phyloP scores from a whole-genome alignment of 2,329 filamentous ascomycete genomes.

The Blastomyces parvus region DNA sequence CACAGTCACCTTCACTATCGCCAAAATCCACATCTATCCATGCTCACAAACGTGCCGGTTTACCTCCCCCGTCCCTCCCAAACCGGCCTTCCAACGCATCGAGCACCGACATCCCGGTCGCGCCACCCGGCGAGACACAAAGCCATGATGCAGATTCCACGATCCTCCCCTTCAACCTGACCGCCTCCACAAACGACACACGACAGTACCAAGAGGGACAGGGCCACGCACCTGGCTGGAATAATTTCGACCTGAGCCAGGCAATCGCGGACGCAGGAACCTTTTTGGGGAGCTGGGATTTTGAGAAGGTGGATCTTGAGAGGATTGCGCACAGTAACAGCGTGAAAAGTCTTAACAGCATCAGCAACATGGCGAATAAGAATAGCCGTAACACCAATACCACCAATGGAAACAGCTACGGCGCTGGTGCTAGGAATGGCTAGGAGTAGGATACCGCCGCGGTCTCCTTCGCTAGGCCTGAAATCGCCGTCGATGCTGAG shows the following conservation, averaged over 20 bases:
- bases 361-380: background rate
- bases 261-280: conserved; percentile 39
- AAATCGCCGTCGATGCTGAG: conserved; percentile 2
- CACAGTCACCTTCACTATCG: background rate
- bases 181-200: conserved; percentile 21
- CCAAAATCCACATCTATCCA: background rate
- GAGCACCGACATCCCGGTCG: background rate
- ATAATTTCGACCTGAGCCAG: conserved; percentile 36
- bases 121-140: background rate
- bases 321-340: conserved; percentile 1
- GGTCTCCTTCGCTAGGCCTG: conserved; percentile 10
- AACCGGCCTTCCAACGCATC: background rate
- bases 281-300: conserved; percentile 37
- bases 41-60: too few relatives aligned
- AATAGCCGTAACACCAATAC: background rate
- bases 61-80: background rate
- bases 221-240: conserved; percentile 18
- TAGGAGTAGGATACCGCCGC: conserved; percentile 1
- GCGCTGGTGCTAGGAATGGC: background rate
- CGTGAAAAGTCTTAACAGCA: background rate
- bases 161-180: conserved; percentile 25
- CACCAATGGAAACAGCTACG: background rate
- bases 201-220: conserved; percentile 27
- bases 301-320: conserved; percentile 26
- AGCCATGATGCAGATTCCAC: background rate